phyloP scores from a whole-genome alignment of 2,329 filamentous ascomycete species.

The Aspergillus clavatus region DNA sequence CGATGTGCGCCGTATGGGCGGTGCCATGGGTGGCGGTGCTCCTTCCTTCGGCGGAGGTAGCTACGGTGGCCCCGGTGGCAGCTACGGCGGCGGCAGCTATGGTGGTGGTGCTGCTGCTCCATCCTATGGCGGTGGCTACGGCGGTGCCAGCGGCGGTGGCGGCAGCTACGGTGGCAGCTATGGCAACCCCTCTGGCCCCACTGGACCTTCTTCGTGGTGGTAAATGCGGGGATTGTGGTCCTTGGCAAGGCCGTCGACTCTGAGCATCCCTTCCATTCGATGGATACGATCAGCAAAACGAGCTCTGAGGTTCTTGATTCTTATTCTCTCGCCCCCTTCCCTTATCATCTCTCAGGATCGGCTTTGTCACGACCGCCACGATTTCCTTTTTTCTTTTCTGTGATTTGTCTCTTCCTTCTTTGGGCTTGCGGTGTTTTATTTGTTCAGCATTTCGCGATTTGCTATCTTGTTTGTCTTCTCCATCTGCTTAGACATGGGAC shows the following conservation, averaged over 20 bases:
- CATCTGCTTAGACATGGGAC: constrained; percentile 31
- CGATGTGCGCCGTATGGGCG: constrained; percentile 75
- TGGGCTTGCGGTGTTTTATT: constrained; percentile 21
- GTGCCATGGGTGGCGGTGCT: constrained; percentile 35
- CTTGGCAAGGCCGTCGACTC: constrained; percentile 38
- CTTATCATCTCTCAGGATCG: constrained; percentile 30
- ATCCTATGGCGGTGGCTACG: constrained; percentile 25
- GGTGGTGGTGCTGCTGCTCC: constrained; percentile 14
- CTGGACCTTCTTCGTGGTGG: constrained; percentile 50
- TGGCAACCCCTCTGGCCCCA: constrained; percentile 43
- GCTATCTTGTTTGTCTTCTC: constrained; percentile 22
- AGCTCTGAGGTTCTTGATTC: constrained; percentile 28
- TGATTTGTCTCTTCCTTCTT: constrained; percentile 17
- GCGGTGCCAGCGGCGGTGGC: constrained; percentile 32
- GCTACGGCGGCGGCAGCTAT: constrained; percentile 26
- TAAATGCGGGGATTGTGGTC: constrained; percentile 39
- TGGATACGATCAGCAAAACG: constrained; percentile 38
- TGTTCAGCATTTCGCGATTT: constrained; percentile 24
- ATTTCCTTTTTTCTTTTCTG: constrained; percentile 29
- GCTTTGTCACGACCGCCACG: constrained; percentile 45
- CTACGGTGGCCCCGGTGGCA: constrained; percentile 28
- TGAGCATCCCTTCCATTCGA: constrained; percentile 32
- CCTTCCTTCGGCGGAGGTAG: constrained; percentile 36
- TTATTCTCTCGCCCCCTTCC: constrained; percentile 15
- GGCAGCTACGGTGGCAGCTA: constrained; percentile 21